These are phyloP conservation scores for Xylaria arbuscula DNA, from an alignment of 2,329 filamentous ascomycete species.

Conservation along the genomic window DNA sequence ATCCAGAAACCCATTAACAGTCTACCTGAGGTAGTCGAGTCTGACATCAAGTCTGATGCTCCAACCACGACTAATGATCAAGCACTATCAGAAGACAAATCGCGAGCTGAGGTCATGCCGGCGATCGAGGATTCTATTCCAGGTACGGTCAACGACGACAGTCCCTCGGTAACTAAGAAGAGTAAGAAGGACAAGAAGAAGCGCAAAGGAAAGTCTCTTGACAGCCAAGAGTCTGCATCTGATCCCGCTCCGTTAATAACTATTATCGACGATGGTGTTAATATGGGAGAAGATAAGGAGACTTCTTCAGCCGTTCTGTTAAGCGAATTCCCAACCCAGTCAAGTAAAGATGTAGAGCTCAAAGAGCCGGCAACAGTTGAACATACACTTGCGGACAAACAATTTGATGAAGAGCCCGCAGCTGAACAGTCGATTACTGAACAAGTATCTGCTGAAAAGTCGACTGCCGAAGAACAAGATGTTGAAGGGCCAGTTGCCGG, in stretches of 20 bases:
- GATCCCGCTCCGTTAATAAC: slow-evolving; percentile 26
- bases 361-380: slow-evolving; percentile 14
- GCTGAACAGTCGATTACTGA: no score
- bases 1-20: not conserved
- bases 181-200: slow-evolving; percentile 48
- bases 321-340: slow-evolving; percentile 9
- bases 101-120: not conserved
- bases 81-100: not conserved
- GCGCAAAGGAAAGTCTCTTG: slow-evolving; percentile 40
- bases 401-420: not conserved
- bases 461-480: not conserved
- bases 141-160: slow-evolving; percentile 38
- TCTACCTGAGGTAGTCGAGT: not conserved
- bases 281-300: slow-evolving; percentile 1
- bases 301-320: not conserved
- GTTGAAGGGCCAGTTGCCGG: not conserved
- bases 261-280: slow-evolving; percentile 1
- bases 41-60: slow-evolving; percentile 2
- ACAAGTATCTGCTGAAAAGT: not conserved
- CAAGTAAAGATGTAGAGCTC: slow-evolving; percentile 17
- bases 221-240: slow-evolving; percentile 36
- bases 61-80: slow-evolving; percentile 2
- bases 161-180: slow-evolving; percentile 44
- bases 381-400: not conserved
- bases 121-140: not conserved